Evolutionary conservation across 148 eudicot species (phyloP), one percentile per base, ranked within the genome.

Genomic region (Vaccinium macrocarpon): DNA sequence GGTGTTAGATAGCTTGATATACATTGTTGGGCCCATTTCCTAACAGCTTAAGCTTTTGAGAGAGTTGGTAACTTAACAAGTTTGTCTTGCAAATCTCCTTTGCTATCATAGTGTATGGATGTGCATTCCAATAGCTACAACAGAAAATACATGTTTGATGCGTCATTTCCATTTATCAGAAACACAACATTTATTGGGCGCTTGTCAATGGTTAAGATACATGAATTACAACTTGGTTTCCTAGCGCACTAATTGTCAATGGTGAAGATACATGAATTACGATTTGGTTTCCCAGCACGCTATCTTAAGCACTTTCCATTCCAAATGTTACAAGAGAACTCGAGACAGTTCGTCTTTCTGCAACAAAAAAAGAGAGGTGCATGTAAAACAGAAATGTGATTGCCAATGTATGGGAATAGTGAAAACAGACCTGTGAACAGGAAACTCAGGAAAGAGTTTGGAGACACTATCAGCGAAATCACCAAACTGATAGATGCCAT

Each of bases 401-500:
- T 59, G 61, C 76, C 57, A 25, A 64, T 29, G 13, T 72, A 27
- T 35, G 48, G 62, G 32, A 21, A 25, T 12, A 50, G 25, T 59
- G 27, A 77, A 81, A 46, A 52, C 42, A 66, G 32, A 94, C 98
- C 95, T 94, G 94, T 94, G 91, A 89, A 94, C 79, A 0, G 95
- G 93, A 88, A 90, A 96, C 85, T 90, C 94, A 0, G 98, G 98
- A 86, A 84, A 93, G 84, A 93, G 93, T 68, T 86, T 85, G 70
- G 94, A 90, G 62, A 93, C 92, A 57, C 84, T 91, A 42, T 92
- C 92, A 76, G 95, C 95, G 76, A 96, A 96, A 82, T 91, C 95
- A 80, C 91, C 90, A 86, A 90, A 94, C 90, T 94, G 98, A 87
- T 92, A 93, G 82, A 94, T 94, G 23, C 98, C 98, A 82, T 93